Evolutionary conservation across 2,329 filamentous ascomycete species (phyloP).

Genomic region (Rhytidhysteron rufulum): DNA sequence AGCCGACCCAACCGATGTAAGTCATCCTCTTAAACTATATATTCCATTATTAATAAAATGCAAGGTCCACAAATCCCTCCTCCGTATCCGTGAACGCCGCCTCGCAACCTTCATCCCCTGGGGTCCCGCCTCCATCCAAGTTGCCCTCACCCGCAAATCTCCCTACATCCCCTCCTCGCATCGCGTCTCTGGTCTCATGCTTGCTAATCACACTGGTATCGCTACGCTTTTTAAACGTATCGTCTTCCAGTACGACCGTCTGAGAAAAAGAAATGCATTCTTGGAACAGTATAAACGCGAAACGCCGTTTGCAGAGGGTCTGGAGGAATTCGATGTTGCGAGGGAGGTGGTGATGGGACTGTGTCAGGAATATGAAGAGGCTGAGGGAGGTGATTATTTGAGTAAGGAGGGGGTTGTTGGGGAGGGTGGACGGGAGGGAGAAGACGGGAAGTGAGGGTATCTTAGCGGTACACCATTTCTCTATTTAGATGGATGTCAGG

Average conservation of each 20-base stretch:
- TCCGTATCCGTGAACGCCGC: slow-evolving; percentile 90
- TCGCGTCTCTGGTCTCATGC: slow-evolving; percentile 92
- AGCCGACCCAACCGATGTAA: slow-evolving; percentile 87
- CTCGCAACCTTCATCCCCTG: slow-evolving; percentile 97
- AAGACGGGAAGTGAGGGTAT: background rate
- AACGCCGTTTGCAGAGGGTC: slow-evolving; percentile 83
- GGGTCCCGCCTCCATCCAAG: slow-evolving; percentile 96
- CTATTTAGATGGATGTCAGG: too few species aligned
- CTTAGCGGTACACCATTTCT: too few species aligned
- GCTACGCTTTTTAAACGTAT: slow-evolving; percentile 96
- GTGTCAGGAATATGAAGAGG: slow-evolving; percentile 92
- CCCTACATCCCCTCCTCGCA: slow-evolving; percentile 94
- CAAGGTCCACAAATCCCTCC: slow-evolving; percentile 86
- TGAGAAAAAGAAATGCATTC: slow-evolving; percentile 95
- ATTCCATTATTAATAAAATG: background rate
- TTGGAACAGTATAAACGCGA: slow-evolving; percentile 96
- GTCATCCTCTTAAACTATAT: slow-evolving; percentile 8
- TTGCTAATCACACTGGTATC: slow-evolving; percentile 97
- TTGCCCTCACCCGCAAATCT: slow-evolving; percentile 92
- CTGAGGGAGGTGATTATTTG: slow-evolving; percentile 85
- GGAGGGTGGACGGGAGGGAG: slow-evolving; percentile 29
- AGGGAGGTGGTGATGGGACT: slow-evolving; percentile 86
- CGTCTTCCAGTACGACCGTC: slow-evolving; percentile 83
- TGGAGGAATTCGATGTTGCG: slow-evolving; percentile 93
- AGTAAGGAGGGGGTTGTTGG: slow-evolving; percentile 64